Evolutionary conservation across 2,329 filamentous ascomycete genomes (phyloP).

Genomic region (Fusarium pseudonygamai): DNA sequence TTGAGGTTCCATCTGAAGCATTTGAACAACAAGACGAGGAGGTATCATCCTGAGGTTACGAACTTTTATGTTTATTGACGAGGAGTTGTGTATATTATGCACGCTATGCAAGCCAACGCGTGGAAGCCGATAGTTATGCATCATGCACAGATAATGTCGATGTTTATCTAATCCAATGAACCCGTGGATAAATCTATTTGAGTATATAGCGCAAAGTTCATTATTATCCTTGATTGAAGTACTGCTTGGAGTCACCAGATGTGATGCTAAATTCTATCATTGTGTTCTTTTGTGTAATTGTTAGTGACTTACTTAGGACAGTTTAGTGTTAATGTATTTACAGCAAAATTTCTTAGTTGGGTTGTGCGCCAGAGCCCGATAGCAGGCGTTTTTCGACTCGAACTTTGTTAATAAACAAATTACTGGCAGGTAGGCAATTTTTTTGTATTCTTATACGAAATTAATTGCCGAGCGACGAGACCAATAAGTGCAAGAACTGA

Average conservation of each 20-base stretch:
- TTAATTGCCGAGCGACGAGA: neutral
- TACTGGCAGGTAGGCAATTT: fast-evolving
- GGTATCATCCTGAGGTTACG: slow-evolving; percentile 15
- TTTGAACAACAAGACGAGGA: slow-evolving; percentile 12
- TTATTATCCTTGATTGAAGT: fast-evolving
- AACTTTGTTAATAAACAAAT: too few relatives aligned
- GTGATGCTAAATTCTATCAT: fast-evolving
- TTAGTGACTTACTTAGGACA: fast-evolving
- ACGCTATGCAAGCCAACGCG: fast-evolving
- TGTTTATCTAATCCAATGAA: neutral
- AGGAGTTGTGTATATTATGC: neutral
- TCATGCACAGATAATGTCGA: neutral
- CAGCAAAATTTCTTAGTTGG: too few relatives aligned
- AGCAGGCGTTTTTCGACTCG: neutral
- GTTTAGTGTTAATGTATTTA: fast-evolving
- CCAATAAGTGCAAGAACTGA: neutral
- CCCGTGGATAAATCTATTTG: too few relatives aligned
- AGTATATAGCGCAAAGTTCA: too few relatives aligned
- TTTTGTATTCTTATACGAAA: too few relatives aligned
- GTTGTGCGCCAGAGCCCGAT: neutral
- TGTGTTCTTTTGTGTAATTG: fast-evolving
- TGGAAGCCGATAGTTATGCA: neutral
- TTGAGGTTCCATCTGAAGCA: slow-evolving; percentile 9
- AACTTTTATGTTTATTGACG: slow-evolving; percentile 25
- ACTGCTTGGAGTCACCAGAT: fast-evolving